phyloP scores from a whole-genome alignment of 148 eudicot genomes.

The Camellia sinensis region DNA sequence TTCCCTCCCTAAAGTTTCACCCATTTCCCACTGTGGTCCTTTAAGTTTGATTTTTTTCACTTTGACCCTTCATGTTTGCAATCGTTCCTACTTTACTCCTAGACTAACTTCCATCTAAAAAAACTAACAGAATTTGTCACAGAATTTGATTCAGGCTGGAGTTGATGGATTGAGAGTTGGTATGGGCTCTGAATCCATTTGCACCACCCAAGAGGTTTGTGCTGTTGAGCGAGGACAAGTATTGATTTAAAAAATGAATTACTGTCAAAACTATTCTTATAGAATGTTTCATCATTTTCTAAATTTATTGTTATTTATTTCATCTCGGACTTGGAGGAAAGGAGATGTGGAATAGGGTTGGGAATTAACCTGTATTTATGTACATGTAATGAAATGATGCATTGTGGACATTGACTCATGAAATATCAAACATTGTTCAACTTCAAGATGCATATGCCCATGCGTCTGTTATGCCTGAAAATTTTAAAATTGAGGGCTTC shows the following conservation, averaged over 20 bases:
- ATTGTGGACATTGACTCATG: too few species aligned
- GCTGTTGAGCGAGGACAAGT: constrained; percentile 99
- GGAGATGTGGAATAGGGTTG: not conserved
- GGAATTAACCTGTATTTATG: not conserved
- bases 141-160: constrained; percentile 83
- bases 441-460: too few species aligned
- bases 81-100: too few species aligned
- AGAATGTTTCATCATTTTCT: not conserved
- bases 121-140: not conserved
- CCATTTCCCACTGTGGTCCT: constrained; percentile 35
- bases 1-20: too few species aligned
- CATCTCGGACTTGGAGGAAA: not conserved
- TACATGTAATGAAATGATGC: too few species aligned
- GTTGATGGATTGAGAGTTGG: constrained; percentile 91
- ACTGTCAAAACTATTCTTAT: too few species aligned
- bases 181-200: constrained; percentile 96
- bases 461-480: too few species aligned
- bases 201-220: constrained; percentile 96
- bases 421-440: too few species aligned
- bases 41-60: too few species aligned
- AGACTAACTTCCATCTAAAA: too few species aligned
- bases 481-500: too few species aligned
- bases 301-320: not conserved
- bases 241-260: not conserved
- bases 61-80: too few species aligned